phyloP scores from a whole-genome alignment of 306 rosid genomes.

The Malus domestica region DNA sequence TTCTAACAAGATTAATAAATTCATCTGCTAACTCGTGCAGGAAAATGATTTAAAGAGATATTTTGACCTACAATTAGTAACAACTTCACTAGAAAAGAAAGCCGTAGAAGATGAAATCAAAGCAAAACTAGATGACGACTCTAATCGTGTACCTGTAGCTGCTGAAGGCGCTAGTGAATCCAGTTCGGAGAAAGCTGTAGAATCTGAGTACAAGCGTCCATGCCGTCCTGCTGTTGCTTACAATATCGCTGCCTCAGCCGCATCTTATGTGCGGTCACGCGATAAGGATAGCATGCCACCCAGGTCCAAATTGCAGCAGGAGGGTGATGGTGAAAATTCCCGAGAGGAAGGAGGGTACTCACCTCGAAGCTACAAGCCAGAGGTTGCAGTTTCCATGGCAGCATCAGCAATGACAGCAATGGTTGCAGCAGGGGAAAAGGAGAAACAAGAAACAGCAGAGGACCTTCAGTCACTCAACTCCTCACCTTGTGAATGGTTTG shows the following conservation, averaged over 20 bases:
- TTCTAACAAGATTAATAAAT: background rate
- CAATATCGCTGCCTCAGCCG: conserved; percentile 82
- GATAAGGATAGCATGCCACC: conserved; percentile 41
- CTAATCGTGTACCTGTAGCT: conserved; percentile 27
- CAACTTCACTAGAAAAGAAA: conserved; percentile 74
- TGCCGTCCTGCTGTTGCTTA: conserved; percentile 51
- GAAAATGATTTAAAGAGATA: conserved; percentile 56
- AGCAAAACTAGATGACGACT: conserved; percentile 41
- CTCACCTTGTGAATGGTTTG: conserved; percentile 95
- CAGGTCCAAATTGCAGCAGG: conserved; percentile 25
- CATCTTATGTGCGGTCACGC: conserved; percentile 59
- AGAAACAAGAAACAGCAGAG: conserved; percentile 71
- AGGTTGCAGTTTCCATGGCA: conserved; percentile 76
- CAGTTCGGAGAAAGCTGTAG: conserved; percentile 21
- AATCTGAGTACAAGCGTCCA: conserved; percentile 27
- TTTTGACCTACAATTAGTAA: conserved; percentile 56
- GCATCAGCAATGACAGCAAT: conserved; percentile 88
- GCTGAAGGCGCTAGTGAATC: conserved; percentile 20
- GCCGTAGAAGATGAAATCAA: conserved; percentile 44
- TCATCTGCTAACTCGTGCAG: conserved; percentile 39
- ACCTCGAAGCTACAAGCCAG: conserved; percentile 45
- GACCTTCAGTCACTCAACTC: conserved; percentile 78
- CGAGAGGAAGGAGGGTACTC: conserved; percentile 30
- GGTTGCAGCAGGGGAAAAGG: conserved; percentile 81
- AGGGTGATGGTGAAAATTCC: conserved; percentile 19